Percentiles rank a stretch among this genome's conserved stretches.
Evolutionary conservation across 2,329 filamentous ascomycete genomes (phyloP).

Genomic region (Exophiala xenobiotica): DNA sequence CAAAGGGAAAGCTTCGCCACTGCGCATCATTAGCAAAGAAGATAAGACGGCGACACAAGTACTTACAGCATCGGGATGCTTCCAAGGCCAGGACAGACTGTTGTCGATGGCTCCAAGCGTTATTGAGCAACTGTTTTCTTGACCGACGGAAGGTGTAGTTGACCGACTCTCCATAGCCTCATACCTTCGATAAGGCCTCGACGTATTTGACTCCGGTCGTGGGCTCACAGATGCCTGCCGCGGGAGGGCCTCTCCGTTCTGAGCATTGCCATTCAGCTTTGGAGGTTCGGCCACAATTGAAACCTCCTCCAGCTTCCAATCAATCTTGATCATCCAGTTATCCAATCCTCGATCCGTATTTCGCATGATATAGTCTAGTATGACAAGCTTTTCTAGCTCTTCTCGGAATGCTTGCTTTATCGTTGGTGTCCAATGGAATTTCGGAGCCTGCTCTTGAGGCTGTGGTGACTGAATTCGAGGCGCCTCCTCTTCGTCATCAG

Average conservation of each 20-base stretch:
- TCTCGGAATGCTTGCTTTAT: conserved; percentile 91
- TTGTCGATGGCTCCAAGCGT: conserved; percentile 93
- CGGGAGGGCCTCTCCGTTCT: conserved; percentile 55
- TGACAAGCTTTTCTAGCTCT: conserved; percentile 93
- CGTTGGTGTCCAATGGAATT: conserved; percentile 81
- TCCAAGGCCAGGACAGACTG: conserved; percentile 98
- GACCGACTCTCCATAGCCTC: conserved; percentile 74
- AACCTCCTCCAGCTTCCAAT: conserved; percentile 77
- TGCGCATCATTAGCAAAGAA: conserved; percentile 31
- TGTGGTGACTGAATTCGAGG: conserved; percentile 42
- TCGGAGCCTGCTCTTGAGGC: conserved; percentile 44
- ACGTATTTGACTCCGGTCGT: conserved; percentile 33
- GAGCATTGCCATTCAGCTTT: conserved; percentile 56
- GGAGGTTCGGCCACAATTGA: conserved; percentile 84
- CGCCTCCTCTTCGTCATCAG: conserved; percentile 59
- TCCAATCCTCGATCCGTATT: conserved; percentile 96
- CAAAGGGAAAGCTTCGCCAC: conserved; percentile 90
- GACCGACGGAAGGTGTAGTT: conserved; percentile 50
- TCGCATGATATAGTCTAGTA: conserved; percentile 97
- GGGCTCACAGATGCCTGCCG: conserved; percentile 61
- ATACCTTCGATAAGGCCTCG: conserved; percentile 68
- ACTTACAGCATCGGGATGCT: conserved; percentile 84
- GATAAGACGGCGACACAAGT: not conserved
- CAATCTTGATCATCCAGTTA: conserved; percentile 99
- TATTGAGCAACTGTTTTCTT: conserved; percentile 35